Evolutionary conservation across 2,329 filamentous ascomycete genomes (phyloP), one percentile per base, ranked within the genome.

Genomic region (Pyrenophora graminea): DNA sequence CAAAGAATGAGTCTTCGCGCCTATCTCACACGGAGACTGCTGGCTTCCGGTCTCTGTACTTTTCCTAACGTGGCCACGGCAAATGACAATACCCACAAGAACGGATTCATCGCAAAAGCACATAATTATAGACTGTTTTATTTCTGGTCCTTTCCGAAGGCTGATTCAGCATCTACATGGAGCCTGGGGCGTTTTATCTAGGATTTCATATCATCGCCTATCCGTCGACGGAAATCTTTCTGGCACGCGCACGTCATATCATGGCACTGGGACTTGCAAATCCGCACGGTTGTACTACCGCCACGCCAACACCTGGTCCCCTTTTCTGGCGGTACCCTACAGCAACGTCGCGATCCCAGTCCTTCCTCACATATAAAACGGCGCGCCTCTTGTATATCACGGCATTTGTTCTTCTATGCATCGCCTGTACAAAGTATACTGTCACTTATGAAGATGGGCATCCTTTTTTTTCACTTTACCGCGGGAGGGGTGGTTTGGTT

Each of bases 81-180:
- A 61, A 51, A 63, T 56, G 60, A 66, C 59, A 44, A 65, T 68
- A 64, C 58, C 55, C 60, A 41, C 43, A 51, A 57, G 51, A 55
- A 61, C 48, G 51, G 56, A 64, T 45, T 56, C 21, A 54, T 51
- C 43, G 58, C 53, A 66, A 66, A 64, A 66, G 49, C 48, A 51
- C 63, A 39, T 68, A 66, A 67, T 67, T 49, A 62, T 70, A 66
- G 65, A 69, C 54, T 36, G 61, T 58, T 57, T 49, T 43, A 25
- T 58, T 44, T 46, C 47, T 58, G 38, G 39, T 47, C 51, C 42
- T 55, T 41, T 27, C 44, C 42, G 36, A 34, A 43, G 60, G 61
- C 51, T 37, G 42, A 55, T 27, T 48, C 27, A 48, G 57, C 58
- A 64, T 64, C 59, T 66, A 58, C 63, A 65, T 56, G 47, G 59